These are phyloP conservation scores for Hypoxylon subgilvum DNA, from an alignment of 495 filamentous ascomycete species.

Conservation along the genomic window DNA sequence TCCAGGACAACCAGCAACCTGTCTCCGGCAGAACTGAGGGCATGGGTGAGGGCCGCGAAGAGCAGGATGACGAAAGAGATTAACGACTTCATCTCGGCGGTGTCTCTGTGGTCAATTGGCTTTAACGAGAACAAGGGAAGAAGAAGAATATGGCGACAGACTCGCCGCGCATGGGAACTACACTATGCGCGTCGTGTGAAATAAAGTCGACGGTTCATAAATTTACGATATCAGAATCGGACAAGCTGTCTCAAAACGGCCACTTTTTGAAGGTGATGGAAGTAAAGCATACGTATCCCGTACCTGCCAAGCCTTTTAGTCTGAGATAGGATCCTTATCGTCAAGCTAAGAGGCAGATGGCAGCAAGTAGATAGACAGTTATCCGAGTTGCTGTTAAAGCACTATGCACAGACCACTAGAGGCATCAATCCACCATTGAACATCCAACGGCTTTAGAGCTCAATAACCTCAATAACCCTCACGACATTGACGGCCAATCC, in stretches of 20 bases:
- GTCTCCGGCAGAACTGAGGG: constrained; percentile 78
- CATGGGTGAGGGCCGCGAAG: constrained; percentile 69
- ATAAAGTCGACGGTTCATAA: too few species aligned
- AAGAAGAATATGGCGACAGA: constrained; percentile 39
- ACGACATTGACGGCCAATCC: constrained; percentile 9
- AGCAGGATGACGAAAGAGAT: constrained; percentile 70
- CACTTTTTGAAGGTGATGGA: constrained; percentile 24
- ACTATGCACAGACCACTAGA: constrained; percentile 10
- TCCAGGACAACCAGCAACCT: constrained; percentile 87
- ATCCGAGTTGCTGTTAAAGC: too few species aligned
- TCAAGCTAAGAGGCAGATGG: not conserved
- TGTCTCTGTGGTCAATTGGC: constrained; percentile 43
- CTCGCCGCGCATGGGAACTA: constrained; percentile 38
- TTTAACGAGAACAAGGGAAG: constrained; percentile 35
- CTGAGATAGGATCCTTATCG: constrained; percentile 3
- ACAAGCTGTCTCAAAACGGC: constrained; percentile 14
- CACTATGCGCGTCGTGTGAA: constrained; percentile 8
- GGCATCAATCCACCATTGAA: not conserved
- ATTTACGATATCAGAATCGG: constrained; percentile 8
- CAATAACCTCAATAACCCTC: constrained; percentile 4
- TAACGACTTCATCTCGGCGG: constrained; percentile 72
- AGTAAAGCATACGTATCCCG: constrained; percentile 45
- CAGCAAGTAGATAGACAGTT: too few species aligned
- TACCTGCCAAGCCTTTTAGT: constrained; percentile 40
- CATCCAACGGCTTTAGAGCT: constrained; percentile 17